Evolutionary conservation across 768 basidiomycete genomes (phyloP), one percentile per base, ranked within the genome.

Genomic region (Lepiota venenata): DNA sequence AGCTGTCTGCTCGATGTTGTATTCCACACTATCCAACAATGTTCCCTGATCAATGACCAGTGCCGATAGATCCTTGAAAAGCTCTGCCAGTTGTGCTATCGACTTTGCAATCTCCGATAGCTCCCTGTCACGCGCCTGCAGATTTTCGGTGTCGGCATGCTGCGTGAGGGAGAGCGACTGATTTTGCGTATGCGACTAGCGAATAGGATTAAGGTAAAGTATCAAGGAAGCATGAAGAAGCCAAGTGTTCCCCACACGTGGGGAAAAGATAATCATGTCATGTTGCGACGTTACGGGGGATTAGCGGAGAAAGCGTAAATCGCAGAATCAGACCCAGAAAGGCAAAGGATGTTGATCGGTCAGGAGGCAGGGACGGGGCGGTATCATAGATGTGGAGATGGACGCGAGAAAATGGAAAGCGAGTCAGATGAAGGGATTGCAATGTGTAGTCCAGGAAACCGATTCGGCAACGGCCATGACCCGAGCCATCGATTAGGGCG

Each of bases 31-130:
- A 71, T 98, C 97, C 52, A 98, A 79, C 29, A 99, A 81, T 25
- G 96, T 98, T 25, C 97, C 97, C 65, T 99, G 97, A 71, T 98
- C 97, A 58, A 98, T 98, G 56, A 99, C 93, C 52, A 99, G 82
- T 35, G 81, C 80, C 12, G 89, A 90, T 43, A 99, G 77, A 66
- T 99, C 97, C 63, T 96, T 93, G 80, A 99, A 99, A 47, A 99
- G 80, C 63, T 96, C 96, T 1, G 95, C 95, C 25, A 99, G 79
- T 41, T 84, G 83, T 39, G 89, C 83, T 61, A 99, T 99, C 18
- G 89, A 93, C 60, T 88, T 86, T 2, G 96, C 94, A 58, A 99
- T 93, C 64, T 94, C 86, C 29, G 84, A 81, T 56, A 99, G 77
- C 66, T 98, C 93, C 56, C 80, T 80, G 49, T 80, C 76, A 47